Conservation (phyloP, 257 asterid species). For the Solanum acaule region DNA sequence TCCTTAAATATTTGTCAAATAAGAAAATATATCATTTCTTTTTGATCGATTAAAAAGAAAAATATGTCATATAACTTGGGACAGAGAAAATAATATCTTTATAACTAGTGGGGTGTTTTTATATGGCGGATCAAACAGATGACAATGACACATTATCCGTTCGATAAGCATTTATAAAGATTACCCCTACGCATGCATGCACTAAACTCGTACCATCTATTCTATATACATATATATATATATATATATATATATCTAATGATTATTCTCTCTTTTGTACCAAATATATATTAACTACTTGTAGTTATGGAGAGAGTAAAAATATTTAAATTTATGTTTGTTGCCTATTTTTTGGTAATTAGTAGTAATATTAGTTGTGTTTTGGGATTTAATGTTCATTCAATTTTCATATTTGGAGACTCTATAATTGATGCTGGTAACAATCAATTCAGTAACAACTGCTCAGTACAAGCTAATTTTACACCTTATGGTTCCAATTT, state of each 20-base stretch:
- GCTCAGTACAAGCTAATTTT: conserved; percentile 65
- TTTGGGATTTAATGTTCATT: conserved; percentile 23
- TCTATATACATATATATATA: no score
- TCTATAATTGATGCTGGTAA: conserved; percentile 70
- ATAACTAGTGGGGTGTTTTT: no score
- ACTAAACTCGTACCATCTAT: no score
- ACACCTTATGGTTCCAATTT: conserved; percentile 68
- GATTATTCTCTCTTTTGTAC: background rate
- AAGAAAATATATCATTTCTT: no score
- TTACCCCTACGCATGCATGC: no score
- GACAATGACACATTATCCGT: no score
- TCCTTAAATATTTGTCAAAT: no score
- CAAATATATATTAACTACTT: background rate
- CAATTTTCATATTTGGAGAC: conserved; percentile 61
- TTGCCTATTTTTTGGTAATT: background rate
- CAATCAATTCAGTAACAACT: conserved; percentile 45
- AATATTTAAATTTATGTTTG: background rate
- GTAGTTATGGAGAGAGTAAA: conserved; percentile 2
- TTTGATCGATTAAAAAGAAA: no score
- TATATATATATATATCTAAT: background rate
- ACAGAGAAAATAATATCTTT: no score
- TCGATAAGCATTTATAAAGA: no score
- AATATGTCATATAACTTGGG: no score
- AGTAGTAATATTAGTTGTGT: background rate
- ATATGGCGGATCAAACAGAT: no score